Conservation (phyloP, 2,329 filamentous ascomycete genomes). For the Colletotrichum liriopes region DNA sequence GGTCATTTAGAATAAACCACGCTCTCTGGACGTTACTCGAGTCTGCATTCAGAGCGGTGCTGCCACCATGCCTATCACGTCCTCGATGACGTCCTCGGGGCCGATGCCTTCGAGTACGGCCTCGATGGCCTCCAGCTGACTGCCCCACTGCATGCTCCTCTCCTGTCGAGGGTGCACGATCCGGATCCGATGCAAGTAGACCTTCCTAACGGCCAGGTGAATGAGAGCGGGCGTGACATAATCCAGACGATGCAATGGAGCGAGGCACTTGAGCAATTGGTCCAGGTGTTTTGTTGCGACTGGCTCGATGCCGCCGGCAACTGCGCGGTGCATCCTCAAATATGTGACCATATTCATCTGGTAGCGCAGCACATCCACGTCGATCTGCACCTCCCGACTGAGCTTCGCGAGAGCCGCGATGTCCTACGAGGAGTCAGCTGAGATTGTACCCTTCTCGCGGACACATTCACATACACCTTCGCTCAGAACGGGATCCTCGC, state of each 20-base stretch:
- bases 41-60: constrained; percentile 61
- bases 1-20: constrained; percentile 28
- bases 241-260: constrained; percentile 83
- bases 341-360: constrained; percentile 91
- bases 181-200: constrained; percentile 87
- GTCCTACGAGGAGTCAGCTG: constrained; percentile 55
- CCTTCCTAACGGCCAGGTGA: constrained; percentile 84
- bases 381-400: constrained; percentile 73
- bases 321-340: constrained; percentile 88
- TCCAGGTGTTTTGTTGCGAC: constrained; percentile 84
- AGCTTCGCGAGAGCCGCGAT: constrained; percentile 74
- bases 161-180: constrained; percentile 81
- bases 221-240: constrained; percentile 90
- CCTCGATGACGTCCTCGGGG: constrained; percentile 76
- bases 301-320: constrained; percentile 83
- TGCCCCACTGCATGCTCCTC: constrained; percentile 94
- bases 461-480: constrained; percentile 57
- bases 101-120: constrained; percentile 75
- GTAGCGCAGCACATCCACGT: constrained; percentile 86
- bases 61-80: constrained; percentile 72
- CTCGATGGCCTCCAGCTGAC: constrained; percentile 79
- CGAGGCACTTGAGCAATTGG: constrained; percentile 79
- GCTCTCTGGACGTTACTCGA: constrained; percentile 16
- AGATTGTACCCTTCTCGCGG: not conserved
- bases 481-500: constrained; percentile 55